Percentiles rank a stretch among this genome's conserved stretches.
Evolutionary conservation across 805 yeast genomes (phyloP).

Genomic region (Wickerhamomyces chaumierensis): DNA sequence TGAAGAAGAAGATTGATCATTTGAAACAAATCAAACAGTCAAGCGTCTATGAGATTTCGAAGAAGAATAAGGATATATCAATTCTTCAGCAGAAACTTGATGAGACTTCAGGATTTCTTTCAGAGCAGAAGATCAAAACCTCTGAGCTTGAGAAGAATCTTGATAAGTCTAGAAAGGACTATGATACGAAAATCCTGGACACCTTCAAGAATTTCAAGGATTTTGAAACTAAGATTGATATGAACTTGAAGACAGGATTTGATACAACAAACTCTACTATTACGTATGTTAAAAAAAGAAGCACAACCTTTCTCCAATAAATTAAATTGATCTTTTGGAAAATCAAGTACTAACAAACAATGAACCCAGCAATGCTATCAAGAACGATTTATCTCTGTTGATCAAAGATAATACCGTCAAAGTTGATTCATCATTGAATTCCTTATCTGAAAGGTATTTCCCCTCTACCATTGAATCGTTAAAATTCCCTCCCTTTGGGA

Average conservation of each 20-base stretch:
- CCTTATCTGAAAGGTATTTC: too few relatives aligned
- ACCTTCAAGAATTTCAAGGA: background rate
- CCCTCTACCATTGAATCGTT: too few relatives aligned
- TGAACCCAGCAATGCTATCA: too few relatives aligned
- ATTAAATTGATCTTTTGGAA: too few relatives aligned
- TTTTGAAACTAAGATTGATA: conserved; percentile 1
- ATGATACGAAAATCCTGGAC: conserved; percentile 8
- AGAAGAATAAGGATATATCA: conserved; percentile 23
- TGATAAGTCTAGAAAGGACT: conserved; percentile 10
- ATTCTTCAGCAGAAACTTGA: conserved; percentile 26
- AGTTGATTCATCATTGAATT: too few relatives aligned
- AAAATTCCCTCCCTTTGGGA: too few relatives aligned
- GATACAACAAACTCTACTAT: background rate
- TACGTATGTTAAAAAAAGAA: too few relatives aligned
- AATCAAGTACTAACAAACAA: too few relatives aligned
- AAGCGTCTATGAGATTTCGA: conserved; percentile 13
- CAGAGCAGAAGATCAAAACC: conserved; percentile 33
- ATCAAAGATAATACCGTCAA: too few relatives aligned
- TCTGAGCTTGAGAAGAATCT: conserved; percentile 16
- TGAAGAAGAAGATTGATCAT: conserved; percentile 17
- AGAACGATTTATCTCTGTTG: too few relatives aligned
- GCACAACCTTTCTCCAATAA: too few relatives aligned
- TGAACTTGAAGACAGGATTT: too few relatives aligned
- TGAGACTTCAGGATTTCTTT: conserved; percentile 32
- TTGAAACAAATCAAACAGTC: conserved; percentile 16